Evolutionary conservation across 2,329 filamentous ascomycete genomes (phyloP).

Genomic region (Intubia oerlemansii): DNA sequence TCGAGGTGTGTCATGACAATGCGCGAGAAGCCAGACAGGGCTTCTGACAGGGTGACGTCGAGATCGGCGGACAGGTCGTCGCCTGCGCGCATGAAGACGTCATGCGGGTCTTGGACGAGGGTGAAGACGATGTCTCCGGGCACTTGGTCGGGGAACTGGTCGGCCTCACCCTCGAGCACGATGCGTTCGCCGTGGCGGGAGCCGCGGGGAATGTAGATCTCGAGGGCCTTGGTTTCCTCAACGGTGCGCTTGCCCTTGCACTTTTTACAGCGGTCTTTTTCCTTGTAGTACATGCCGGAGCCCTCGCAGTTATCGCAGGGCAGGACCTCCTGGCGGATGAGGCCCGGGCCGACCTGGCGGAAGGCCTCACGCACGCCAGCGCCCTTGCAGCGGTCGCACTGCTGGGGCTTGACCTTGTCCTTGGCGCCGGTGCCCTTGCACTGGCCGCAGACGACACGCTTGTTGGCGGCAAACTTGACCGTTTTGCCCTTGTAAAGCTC

Average conservation of each 20-base stretch:
- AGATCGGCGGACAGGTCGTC: slow-evolving; percentile 68
- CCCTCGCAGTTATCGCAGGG: slow-evolving; percentile 69
- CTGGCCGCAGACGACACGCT: slow-evolving; percentile 69
- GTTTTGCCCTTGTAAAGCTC: slow-evolving; percentile 98
- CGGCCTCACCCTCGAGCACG: slow-evolving; percentile 77
- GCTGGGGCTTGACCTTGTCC: slow-evolving; percentile 67
- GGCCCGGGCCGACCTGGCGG: slow-evolving; percentile 65
- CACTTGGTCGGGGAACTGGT: slow-evolving; percentile 72
- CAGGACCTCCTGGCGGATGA: slow-evolving; percentile 62
- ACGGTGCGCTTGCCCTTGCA: slow-evolving; percentile 84
- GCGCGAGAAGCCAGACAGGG: slow-evolving; percentile 72
- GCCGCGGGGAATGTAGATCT: slow-evolving; percentile 87
- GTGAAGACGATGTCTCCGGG: slow-evolving; percentile 90
- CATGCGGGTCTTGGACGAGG: slow-evolving; percentile 61
- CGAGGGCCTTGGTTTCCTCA: slow-evolving; percentile 80
- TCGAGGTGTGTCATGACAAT: slow-evolving; percentile 86
- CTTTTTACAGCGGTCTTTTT: slow-evolving; percentile 97
- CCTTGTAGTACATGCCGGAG: slow-evolving; percentile 69
- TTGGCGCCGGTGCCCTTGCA: slow-evolving; percentile 86
- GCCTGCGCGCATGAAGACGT: slow-evolving; percentile 62
- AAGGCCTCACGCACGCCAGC: slow-evolving; percentile 56
- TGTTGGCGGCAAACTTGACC: slow-evolving; percentile 87
- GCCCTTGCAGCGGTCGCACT: slow-evolving; percentile 71
- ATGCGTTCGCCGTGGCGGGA: slow-evolving; percentile 77
- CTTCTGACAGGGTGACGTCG: slow-evolving; percentile 61